These are phyloP conservation scores for Mycena sanguinolenta DNA, from an alignment of 768 basidiomycete species.

Conservation along the genomic window DNA sequence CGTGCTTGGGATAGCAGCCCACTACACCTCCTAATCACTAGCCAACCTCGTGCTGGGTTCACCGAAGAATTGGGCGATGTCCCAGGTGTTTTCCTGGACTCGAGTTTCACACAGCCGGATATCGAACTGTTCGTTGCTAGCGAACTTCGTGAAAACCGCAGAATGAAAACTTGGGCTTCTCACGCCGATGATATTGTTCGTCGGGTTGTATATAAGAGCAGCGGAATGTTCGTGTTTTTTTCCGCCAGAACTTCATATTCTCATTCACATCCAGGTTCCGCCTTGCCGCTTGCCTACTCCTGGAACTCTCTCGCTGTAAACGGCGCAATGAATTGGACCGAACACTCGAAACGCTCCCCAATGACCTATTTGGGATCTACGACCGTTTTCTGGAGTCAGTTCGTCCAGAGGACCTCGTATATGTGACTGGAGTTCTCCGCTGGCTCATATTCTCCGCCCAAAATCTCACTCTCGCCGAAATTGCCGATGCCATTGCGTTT, in stretches of 20 bases:
- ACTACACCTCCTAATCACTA: conserved; percentile 22
- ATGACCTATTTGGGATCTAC: conserved; percentile 24
- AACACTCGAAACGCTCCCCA: conserved; percentile 16
- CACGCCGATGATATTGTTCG: neutral
- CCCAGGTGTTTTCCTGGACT: neutral
- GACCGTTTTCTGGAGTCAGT: conserved; percentile 16
- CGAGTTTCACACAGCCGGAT: neutral
- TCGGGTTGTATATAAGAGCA: neutral
- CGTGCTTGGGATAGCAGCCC: neutral
- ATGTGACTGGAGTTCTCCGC: too few species aligned
- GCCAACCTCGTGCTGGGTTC: conserved; percentile 10
- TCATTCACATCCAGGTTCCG: too few species aligned
- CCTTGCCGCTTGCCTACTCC: conserved; percentile 16
- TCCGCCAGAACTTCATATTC: too few species aligned
- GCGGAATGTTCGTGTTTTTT: conserved; percentile 22
- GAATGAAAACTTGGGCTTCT: conserved; percentile 5
- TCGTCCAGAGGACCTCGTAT: too few species aligned
- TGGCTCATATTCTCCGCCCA: too few species aligned
- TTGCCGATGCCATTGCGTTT: conserved; percentile 16
- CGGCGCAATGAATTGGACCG: conserved; percentile 13
- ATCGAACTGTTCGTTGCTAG: neutral
- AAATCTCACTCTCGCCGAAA: neutral
- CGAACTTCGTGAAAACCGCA: neutral
- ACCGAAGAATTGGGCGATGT: neutral
- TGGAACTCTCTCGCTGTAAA: conserved; percentile 21